phyloP scores from a whole-genome alignment of 1,139 yeast species.

The Blastobotrys capitulatus region DNA sequence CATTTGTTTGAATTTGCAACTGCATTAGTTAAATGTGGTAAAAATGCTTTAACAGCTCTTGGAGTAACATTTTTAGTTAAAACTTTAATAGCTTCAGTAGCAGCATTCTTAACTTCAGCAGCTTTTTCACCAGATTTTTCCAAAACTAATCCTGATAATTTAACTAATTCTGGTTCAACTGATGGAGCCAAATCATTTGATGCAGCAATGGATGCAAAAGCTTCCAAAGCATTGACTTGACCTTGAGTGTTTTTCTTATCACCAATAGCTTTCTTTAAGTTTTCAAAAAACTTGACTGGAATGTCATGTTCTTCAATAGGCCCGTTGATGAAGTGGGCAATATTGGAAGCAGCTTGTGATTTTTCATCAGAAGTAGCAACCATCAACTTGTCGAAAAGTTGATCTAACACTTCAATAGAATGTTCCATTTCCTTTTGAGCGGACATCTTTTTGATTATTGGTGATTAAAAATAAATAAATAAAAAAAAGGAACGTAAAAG shows the following conservation, averaged over 20 bases:
- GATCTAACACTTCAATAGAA: slow-evolving; percentile 67
- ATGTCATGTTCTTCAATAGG: slow-evolving; percentile 98
- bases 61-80: slow-evolving; percentile 84
- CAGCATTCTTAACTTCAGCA: slow-evolving; percentile 63
- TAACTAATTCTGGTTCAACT: slow-evolving; percentile 91
- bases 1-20: slow-evolving; percentile 81
- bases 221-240: slow-evolving; percentile 75
- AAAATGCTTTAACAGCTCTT: slow-evolving; percentile 81
- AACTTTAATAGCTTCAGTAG: slow-evolving; percentile 67
- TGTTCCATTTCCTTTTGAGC: slow-evolving; percentile 14
- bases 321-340: slow-evolving; percentile 91
- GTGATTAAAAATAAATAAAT: neutral
- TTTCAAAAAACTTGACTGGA: slow-evolving; percentile 80
- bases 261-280: slow-evolving; percentile 68
- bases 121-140: slow-evolving; percentile 88
- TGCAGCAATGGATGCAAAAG: slow-evolving; percentile 80
- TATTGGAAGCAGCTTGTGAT: slow-evolving; percentile 81
- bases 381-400: slow-evolving; percentile 86
- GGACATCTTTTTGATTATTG: slow-evolving; percentile 8
- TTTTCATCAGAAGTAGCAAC: slow-evolving; percentile 79
- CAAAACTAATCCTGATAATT: slow-evolving; percentile 62
- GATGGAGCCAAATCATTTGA: slow-evolving; percentile 77
- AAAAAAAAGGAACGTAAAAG: neutral
- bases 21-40: slow-evolving; percentile 72
- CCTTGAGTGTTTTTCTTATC: slow-evolving; percentile 67